Evolutionary conservation across 2,329 filamentous ascomycete genomes (phyloP).

Genomic region (Arthrocladium fulminans): DNA sequence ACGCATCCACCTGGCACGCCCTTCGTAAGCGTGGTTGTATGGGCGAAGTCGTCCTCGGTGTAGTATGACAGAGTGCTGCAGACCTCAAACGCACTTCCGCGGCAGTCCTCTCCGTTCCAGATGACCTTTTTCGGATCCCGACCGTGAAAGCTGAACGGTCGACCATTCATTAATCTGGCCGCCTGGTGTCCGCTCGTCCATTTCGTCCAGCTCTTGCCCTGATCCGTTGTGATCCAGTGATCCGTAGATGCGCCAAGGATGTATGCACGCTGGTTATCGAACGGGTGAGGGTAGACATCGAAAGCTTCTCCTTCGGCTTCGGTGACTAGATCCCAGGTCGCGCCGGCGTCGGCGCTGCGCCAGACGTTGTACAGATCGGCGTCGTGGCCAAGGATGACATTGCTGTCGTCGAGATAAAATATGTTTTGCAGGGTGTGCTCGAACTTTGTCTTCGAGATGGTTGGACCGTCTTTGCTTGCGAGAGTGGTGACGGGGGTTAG

Average conservation of each 20-base stretch:
- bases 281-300: conserved; percentile 66
- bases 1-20: conserved; percentile 61
- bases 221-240: conserved; percentile 78
- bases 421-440: conserved; percentile 58
- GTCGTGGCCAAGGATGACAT: conserved; percentile 70
- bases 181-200: conserved; percentile 44
- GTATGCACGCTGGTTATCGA: conserved; percentile 69
- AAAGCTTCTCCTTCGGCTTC: conserved; percentile 53
- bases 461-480: conserved; percentile 56
- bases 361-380: conserved; percentile 55
- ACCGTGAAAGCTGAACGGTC: conserved; percentile 68
- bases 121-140: conserved; percentile 75
- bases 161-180: conserved; percentile 47
- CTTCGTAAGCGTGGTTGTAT: conserved; percentile 54
- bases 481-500: conserved; percentile 3
- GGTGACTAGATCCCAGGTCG: conserved; percentile 59
- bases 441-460: conserved; percentile 57
- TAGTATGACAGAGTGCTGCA: conserved; percentile 60
- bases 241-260: conserved; percentile 58
- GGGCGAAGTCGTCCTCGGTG: conserved; percentile 77
- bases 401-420: conserved; percentile 85
- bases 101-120: conserved; percentile 66
- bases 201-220: conserved; percentile 68
- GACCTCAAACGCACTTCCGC: conserved; percentile 40
- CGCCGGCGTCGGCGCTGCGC: conserved; percentile 72